phyloP scores from a whole-genome alignment of 345 rosid genomes.

The Camelina neglecta region DNA sequence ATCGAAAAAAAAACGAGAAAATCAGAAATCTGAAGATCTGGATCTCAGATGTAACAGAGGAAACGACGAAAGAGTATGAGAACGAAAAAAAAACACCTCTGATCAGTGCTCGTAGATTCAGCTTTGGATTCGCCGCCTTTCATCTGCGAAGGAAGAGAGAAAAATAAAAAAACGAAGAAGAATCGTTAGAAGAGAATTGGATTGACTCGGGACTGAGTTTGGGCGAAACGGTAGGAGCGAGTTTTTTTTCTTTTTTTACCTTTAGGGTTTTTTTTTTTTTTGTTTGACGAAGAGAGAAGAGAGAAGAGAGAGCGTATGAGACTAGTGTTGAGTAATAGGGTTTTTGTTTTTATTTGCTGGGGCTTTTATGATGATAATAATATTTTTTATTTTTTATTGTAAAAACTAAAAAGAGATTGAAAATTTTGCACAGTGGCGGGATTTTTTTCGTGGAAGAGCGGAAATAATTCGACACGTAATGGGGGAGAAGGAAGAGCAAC shows the following conservation, averaged over 20 bases:
- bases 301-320: neutral
- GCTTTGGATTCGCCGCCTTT: slow-evolving; percentile 69
- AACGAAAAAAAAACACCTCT: slow-evolving; percentile 45
- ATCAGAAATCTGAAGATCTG: slow-evolving; percentile 1
- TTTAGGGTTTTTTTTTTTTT: slow-evolving; percentile 9
- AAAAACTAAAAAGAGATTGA: slow-evolving; percentile 23
- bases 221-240: slow-evolving; percentile 33
- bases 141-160: slow-evolving; percentile 57
- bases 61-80: neutral
- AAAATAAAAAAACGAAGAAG: slow-evolving; percentile 18
- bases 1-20: neutral
- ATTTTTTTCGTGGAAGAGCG: neutral
- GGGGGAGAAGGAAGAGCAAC: neutral
- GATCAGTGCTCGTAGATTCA: slow-evolving; percentile 49
- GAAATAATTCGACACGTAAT: slow-evolving; percentile 20
- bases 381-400: neutral
- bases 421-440: slow-evolving; percentile 42
- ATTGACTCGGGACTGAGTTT: slow-evolving; percentile 45
- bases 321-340: neutral
- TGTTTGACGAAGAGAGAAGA: slow-evolving; percentile 35
- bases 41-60: slow-evolving; percentile 33
- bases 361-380: neutral
- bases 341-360: neutral
- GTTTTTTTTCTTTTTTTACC: slow-evolving; percentile 4
- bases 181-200: slow-evolving; percentile 31